Evolutionary conservation across 2,329 filamentous ascomycete species (phyloP).

Genomic region (Xylaria digitata): DNA sequence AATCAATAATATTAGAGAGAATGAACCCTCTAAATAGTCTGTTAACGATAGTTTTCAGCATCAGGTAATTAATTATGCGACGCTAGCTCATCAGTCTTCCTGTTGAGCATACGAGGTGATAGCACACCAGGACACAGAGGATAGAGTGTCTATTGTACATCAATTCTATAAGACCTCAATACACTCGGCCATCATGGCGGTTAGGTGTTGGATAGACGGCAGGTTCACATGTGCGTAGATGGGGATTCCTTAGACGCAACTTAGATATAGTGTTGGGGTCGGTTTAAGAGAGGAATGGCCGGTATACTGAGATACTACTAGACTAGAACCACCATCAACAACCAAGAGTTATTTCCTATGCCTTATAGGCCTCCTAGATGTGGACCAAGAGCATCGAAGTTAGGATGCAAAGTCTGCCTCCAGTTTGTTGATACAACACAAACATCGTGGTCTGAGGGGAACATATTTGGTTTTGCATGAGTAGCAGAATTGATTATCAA

Average conservation of each 20-base stretch:
- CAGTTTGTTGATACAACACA: not conserved
- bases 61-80: too few species aligned
- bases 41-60: not conserved
- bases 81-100: not conserved
- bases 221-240: slow-evolving; percentile 5
- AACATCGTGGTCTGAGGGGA: not conserved
- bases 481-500: not conserved
- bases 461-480: not conserved
- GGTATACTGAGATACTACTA: not conserved
- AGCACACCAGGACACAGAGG: slow-evolving; percentile 3
- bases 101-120: not conserved
- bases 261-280: not conserved
- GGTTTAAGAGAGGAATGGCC: not conserved
- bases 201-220: slow-evolving; percentile 19
- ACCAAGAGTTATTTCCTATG: not conserved
- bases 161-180: slow-evolving; percentile 19
- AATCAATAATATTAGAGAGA: not conserved
- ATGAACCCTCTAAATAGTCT: not conserved
- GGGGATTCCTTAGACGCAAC: slow-evolving; percentile 10
- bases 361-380: not conserved
- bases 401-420: not conserved
- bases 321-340: slow-evolving; percentile 9
- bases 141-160: slow-evolving; percentile 5
- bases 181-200: slow-evolving; percentile 20
- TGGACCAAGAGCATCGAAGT: not conserved